Evolutionary conservation across 495 filamentous ascomycete species (phyloP).

Genomic region (Penicillium maclennaniae): DNA sequence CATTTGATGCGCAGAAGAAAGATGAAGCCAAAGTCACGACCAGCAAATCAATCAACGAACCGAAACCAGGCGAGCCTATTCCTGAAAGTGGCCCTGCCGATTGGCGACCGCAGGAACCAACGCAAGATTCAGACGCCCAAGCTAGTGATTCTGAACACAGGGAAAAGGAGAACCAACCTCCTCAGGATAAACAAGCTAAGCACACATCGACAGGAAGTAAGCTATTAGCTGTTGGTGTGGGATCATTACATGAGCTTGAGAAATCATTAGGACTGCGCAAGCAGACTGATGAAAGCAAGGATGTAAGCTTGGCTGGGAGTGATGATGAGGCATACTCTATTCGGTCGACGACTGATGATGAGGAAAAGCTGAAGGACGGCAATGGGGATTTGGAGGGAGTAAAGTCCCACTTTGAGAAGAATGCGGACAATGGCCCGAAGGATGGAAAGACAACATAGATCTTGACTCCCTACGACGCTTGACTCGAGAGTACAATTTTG

Average conservation of each 20-base stretch:
- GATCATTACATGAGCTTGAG: constrained; percentile 27
- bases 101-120: constrained; percentile 47
- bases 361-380: constrained; percentile 7
- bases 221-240: constrained; percentile 6
- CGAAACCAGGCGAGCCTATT: constrained; percentile 59
- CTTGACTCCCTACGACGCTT: background rate
- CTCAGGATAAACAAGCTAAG: background rate
- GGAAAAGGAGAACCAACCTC: constrained; percentile 10
- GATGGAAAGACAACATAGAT: background rate
- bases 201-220: constrained; percentile 4
- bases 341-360: constrained; percentile 13
- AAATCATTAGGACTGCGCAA: constrained; percentile 65
- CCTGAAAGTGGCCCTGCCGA: constrained; percentile 65
- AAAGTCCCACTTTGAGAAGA: constrained; percentile 24
- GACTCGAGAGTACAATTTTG: too few species aligned
- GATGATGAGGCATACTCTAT: constrained; percentile 37
- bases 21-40: constrained; percentile 19
- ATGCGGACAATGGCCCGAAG: background rate
- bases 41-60: constrained; percentile 52
- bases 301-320: constrained; percentile 64
- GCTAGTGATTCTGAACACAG: background rate
- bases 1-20: background rate
- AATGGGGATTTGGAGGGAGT: constrained; percentile 30
- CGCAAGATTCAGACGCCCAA: background rate
- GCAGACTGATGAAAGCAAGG: constrained; percentile 54